Conservation (phyloP, 164 flowering plant genomes). For the Magnolia kwangsiensis region DNA sequence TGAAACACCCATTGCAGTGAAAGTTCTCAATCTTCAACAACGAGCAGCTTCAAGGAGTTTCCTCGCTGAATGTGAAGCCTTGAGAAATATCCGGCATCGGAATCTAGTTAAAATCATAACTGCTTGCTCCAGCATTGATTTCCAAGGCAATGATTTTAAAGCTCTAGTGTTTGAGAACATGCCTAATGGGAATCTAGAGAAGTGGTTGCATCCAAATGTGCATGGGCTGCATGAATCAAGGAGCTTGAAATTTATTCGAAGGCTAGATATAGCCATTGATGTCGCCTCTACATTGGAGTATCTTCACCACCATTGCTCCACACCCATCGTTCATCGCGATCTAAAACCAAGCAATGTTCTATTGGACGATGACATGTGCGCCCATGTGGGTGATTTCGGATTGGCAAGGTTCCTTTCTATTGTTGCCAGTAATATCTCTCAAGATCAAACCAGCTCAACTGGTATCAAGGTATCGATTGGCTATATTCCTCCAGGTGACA, state of each 20-base stretch:
- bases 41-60: conserved; percentile 29
- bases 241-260: conserved; percentile 18
- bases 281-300: conserved; percentile 32
- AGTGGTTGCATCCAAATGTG: conserved; percentile 28
- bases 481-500: conserved; percentile 6
- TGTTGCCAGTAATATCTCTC: not conserved
- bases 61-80: conserved; percentile 27
- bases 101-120: conserved; percentile 32
- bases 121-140: conserved; percentile 27
- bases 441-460: conserved; percentile 14
- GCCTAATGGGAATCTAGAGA: conserved; percentile 33
- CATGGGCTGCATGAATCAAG: not conserved
- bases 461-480: conserved; percentile 34
- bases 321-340: conserved; percentile 31
- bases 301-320: conserved; percentile 25
- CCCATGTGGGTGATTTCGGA: conserved; percentile 38
- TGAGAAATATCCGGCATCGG: conserved; percentile 27
- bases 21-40: conserved; percentile 27
- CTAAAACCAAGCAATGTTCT: conserved; percentile 36
- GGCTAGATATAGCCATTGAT: conserved; percentile 33
- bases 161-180: conserved; percentile 33
- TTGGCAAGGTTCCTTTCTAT: conserved; percentile 21
- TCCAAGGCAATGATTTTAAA: conserved; percentile 30
- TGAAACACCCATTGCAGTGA: conserved; percentile 25
- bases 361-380: conserved; percentile 27